Conservation (phyloP, 2,329 filamentous ascomycete species). For the Colletotrichum limetticola region DNA sequence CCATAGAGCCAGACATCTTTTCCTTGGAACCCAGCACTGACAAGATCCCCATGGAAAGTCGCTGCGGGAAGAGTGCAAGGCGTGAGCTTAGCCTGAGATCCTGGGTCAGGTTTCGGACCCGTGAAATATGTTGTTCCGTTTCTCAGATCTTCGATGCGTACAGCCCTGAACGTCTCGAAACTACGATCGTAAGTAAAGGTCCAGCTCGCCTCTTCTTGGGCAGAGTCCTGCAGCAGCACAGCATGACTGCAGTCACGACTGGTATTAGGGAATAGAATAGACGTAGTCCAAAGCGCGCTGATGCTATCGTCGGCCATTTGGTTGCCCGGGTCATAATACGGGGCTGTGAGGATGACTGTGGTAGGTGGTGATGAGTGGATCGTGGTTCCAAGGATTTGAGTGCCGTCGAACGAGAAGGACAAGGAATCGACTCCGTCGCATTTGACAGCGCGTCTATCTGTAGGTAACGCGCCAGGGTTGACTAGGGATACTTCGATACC, state of each 20-base stretch:
- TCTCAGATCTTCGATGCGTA: constrained; percentile 78
- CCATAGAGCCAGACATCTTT: constrained; percentile 84
- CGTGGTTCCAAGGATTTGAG: constrained; percentile 82
- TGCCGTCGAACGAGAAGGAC: constrained; percentile 81
- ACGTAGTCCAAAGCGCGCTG: constrained; percentile 84
- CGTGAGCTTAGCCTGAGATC: constrained; percentile 66
- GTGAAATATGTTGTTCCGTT: constrained; percentile 85
- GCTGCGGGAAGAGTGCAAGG: constrained; percentile 77
- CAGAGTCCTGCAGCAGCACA: constrained; percentile 72
- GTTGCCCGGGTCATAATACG: constrained; percentile 80
- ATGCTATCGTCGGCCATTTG: constrained; percentile 74
- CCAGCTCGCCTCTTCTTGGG: constrained; percentile 76
- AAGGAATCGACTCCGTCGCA: constrained; percentile 80
- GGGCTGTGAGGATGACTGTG: constrained; percentile 81
- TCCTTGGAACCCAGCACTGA: constrained; percentile 78
- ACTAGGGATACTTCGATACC: constrained; percentile 90
- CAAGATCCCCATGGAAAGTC: constrained; percentile 76
- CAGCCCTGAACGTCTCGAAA: constrained; percentile 81
- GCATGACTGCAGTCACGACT: constrained; percentile 83
- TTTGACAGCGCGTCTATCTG: constrained; percentile 80
- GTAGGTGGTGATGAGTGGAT: constrained; percentile 71
- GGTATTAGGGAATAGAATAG: constrained; percentile 85
- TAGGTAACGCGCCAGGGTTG: constrained; percentile 69
- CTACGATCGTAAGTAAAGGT: constrained; percentile 81
- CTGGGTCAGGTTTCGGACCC: constrained; percentile 68